Evolutionary conservation across 208 protist species (phyloP), one percentile per base, ranked within the genome.

Genomic region (Crithidia fasciculata): DNA sequence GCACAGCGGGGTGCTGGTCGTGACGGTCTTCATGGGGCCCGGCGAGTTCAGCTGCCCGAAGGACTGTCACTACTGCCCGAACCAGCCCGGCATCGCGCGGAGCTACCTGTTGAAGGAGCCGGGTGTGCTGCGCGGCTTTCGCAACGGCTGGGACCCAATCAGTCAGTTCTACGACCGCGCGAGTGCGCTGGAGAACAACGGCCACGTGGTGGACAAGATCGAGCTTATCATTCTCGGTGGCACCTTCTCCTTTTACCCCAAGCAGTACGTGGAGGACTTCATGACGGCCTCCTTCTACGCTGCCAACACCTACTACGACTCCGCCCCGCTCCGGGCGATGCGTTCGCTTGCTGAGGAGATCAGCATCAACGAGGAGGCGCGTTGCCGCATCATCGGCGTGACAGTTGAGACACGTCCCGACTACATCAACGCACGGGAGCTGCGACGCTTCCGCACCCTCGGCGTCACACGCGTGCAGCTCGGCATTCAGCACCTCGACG

Each of bases 171-270:
- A 92, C 74, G 95, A 97, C 82, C 88, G 95, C 54, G 92, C 89
- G n/a, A 91, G 85, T 50, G 88, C 91, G 15, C 87, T 98, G 64
- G 92, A 94, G 69, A 89, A 87, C 75, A 98, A 96, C 74, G 96
- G 96, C 4, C 96, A 98, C 75, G 84, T 93, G 8, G 90, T 91
- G 61, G 96, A 97, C 76, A 98, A 99, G 88, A 98, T 99, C 41
- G 99, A 99, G 81, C 98, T 99, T 40, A 99, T 99, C 74, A 94
- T 99, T 66, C 99, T 99, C 85, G 99, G 99, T 41, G 99, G 99
- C 39, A 99, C 99, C 44, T 99, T 99, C 69, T 98, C 99, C 70
- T 99, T 96, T 59, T 97, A 99, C 52, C 88, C 96, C 13, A 81
- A 85, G 57, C 90, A 94, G 43, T 99, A 99, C 84, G 80, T 95